Percentiles rank a stretch among this genome's conserved stretches.
These are phyloP conservation scores for Antrodiella citrinella DNA, from an alignment of 768 basidiomycete genomes.

Conservation along the genomic window DNA sequence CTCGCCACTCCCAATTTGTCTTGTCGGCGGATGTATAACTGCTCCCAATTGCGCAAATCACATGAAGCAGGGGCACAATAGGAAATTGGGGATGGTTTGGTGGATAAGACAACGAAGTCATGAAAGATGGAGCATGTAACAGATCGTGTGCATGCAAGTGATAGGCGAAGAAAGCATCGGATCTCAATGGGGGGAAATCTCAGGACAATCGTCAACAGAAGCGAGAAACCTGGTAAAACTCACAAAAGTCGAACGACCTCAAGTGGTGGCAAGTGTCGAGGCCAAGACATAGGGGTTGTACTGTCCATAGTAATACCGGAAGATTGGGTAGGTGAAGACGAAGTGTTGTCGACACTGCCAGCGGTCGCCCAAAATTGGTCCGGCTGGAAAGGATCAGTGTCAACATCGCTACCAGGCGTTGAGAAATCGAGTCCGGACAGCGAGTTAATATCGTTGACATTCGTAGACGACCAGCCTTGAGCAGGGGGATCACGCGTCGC, in stretches of 20 bases:
- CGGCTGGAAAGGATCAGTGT: neutral
- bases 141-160: slow-evolving; percentile 67
- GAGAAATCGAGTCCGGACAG: neutral
- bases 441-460: neutral
- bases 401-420: neutral
- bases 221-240: neutral
- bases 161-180: slow-evolving; percentile 70
- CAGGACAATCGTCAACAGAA: neutral
- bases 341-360: neutral
- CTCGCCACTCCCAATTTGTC: neutral
- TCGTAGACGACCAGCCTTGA: neutral
- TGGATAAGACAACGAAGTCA: slow-evolving; percentile 49
- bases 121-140: slow-evolving; percentile 56
- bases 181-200: slow-evolving; percentile 37
- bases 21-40: slow-evolving; percentile 31
- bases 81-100: slow-evolving; percentile 69
- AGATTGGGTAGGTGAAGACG: too few relatives aligned
- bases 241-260: slow-evolving; percentile 8
- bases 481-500: neutral
- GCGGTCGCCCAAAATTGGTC: neutral
- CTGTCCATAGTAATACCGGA: too few relatives aligned
- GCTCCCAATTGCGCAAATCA: slow-evolving; percentile 72
- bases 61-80: slow-evolving; percentile 60
- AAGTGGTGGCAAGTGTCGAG: slow-evolving; percentile 7
- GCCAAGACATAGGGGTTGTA: slow-evolving; percentile 7